phyloP scores from a whole-genome alignment of 768 basidiomycete genomes.

The Boletus tylopilopsis region DNA sequence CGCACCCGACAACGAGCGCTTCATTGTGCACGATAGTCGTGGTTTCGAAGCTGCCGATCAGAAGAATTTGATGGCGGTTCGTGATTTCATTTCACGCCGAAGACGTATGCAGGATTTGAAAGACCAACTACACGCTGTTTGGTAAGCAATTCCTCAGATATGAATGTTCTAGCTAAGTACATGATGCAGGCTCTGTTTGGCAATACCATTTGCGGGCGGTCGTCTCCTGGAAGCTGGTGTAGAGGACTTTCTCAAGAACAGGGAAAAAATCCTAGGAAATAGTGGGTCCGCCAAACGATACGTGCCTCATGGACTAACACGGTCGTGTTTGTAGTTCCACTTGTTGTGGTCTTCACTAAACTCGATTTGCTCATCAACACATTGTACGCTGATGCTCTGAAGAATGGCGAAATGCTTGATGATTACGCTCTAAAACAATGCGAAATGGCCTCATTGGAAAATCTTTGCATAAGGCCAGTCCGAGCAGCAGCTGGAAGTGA shows the following conservation, averaged over 20 bases:
- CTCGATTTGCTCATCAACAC: neutral
- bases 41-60: slow-evolving; percentile 5
- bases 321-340: no score
- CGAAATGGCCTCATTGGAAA: neutral
- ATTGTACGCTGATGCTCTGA: neutral
- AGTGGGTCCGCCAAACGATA: neutral
- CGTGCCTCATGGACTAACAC: no score
- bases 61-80: neutral
- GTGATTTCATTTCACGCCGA: neutral
- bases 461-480: neutral
- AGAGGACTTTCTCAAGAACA: slow-evolving; percentile 1
- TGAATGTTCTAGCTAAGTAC: neutral
- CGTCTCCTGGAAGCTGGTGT: slow-evolving; percentile 1
- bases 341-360: slow-evolving; percentile 1
- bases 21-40: slow-evolving; percentile 4
- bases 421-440: neutral
- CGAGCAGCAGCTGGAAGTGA: neutral
- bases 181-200: neutral
- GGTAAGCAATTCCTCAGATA: neutral
- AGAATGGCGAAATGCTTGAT: no score
- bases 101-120: neutral
- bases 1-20: neutral
- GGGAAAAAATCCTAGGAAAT: slow-evolving; percentile 3
- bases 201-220: neutral
- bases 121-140: slow-evolving; percentile 5